Evolutionary conservation across 2,329 filamentous ascomycete species (phyloP), one percentile per base, ranked within the genome.

Genomic region (Phyllosticta citribraziliensis): DNA sequence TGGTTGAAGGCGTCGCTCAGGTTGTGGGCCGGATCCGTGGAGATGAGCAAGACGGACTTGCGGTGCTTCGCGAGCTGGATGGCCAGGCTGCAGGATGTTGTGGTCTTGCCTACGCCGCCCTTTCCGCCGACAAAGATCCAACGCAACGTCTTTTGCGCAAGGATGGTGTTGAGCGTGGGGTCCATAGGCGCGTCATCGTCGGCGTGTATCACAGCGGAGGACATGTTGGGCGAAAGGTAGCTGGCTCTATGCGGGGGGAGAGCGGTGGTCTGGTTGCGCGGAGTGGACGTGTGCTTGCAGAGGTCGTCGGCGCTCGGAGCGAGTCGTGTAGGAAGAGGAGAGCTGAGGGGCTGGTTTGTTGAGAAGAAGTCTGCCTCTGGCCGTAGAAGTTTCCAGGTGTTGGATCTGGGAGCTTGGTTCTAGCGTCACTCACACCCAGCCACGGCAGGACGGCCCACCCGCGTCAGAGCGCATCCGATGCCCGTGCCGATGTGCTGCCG

Each of bases 101-200:
- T 99, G 27, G 94, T 99, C 82, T 99, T 99, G 75, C 94, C 94
- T 54, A 99, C 94, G 73, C 94, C 94, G 71, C 94, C 94, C 79
- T 99, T 99, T 67, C 94, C 94, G 70, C 94, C 94, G 63, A 99
- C 94, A 71, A 99, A 99, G 77, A 99, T 96, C 94, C 94, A 99
- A 74, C 94, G 90, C 61, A 99, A 86, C 35, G 89, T 88, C 76
- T 91, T 91, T 77, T 99, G 94, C 80, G 96, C 91, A 70, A 99
- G 85, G 72, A 99, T 91, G 66, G 89, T 89, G 79, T 97, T 89
- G 70, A 99, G 89, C 58, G 89, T 91, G 55, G 94, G 92, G 79
- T 96, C 92, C 79, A 97, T 86, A 69, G 84, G 80, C 73, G 91
- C 88, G 76, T 89, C 87, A 76, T 89, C 87, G 63, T 74, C 75